Conservation (phyloP, 305 asterid species). For the Petunia hybrid region DNA sequence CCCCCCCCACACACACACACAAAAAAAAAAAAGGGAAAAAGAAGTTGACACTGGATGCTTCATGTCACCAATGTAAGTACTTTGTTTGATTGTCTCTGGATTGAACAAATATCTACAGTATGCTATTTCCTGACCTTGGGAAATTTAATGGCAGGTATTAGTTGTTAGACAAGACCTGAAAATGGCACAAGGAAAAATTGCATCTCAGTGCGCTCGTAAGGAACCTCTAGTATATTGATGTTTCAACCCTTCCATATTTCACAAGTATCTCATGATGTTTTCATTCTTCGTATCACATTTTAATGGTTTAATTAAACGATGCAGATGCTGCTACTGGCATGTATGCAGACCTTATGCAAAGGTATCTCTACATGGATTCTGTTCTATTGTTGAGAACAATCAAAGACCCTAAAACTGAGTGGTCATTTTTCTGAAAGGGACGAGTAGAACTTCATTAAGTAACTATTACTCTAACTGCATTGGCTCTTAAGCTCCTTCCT, state of each 20-base stretch:
- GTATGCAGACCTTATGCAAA: constrained; percentile 85
- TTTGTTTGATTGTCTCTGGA: background rate
- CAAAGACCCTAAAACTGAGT: constrained; percentile 33
- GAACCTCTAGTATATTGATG: constrained; percentile 35
- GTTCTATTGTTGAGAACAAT: constrained; percentile 24
- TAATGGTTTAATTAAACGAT: constrained; percentile 14
- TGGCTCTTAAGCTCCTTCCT: constrained; percentile 12
- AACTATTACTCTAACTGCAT: constrained; percentile 15
- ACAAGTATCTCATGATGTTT: background rate
- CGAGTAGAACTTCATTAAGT: background rate
- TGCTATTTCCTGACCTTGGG: constrained; percentile 31
- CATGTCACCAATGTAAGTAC: background rate
- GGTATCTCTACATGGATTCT: constrained; percentile 49
- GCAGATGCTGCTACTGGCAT: constrained; percentile 98
- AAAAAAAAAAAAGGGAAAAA: background rate
- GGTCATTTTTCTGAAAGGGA: constrained; percentile 6
- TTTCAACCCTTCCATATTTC: constrained; percentile 23
- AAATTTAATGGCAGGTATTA: constrained; percentile 64
- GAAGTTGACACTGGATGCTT: background rate
- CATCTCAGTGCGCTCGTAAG: constrained; percentile 99
- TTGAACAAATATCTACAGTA: background rate
- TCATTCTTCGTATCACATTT: background rate
- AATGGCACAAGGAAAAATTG: constrained; percentile 93
- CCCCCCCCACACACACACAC: too few relatives aligned
- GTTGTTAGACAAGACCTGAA: constrained; percentile 94